A percentile compares a stretch with the other conserved stretches of the same genome.
These are phyloP conservation scores for Aegilops umbellulata DNA, from an alignment of 176 grass and related monocot genomes.

Conservation along the genomic window DNA sequence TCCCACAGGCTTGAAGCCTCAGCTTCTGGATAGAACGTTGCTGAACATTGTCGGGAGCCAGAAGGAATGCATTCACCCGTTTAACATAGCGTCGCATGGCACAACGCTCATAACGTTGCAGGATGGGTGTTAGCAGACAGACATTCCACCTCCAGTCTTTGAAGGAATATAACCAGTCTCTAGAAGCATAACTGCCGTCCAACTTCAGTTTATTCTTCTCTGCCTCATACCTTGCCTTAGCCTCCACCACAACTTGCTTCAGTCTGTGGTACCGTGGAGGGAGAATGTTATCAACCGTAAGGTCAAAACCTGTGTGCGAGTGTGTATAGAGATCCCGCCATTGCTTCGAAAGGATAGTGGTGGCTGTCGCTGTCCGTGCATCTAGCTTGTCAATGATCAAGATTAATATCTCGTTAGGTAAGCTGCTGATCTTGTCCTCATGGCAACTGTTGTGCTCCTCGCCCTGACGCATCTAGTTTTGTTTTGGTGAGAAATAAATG, in stretches of 20 bases:
- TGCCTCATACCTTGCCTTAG: neutral
- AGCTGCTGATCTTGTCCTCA: neutral
- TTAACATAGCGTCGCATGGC: slow-evolving; percentile 20
- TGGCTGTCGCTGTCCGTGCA: neutral
- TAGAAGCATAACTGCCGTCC: neutral
- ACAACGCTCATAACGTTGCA: slow-evolving; percentile 1
- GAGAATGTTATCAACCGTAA: slow-evolving; percentile 8
- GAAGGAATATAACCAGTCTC: slow-evolving; percentile 8
- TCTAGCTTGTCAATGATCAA: slow-evolving; percentile 15
- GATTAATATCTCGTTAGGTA: slow-evolving; percentile 11
- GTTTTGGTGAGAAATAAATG: neutral
- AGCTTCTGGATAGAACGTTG: neutral
- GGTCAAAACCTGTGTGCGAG: neutral
- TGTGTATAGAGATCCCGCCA: slow-evolving; percentile 18
- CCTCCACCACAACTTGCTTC: neutral
- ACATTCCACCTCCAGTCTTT: slow-evolving; percentile 8
- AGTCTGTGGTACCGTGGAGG: slow-evolving; percentile 15
- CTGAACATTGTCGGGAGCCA: neutral
- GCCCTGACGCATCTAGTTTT: neutral
- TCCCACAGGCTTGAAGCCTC: slow-evolving; percentile 3
- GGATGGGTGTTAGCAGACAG: neutral
- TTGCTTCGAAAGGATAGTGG: neutral
- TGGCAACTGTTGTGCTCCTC: neutral
- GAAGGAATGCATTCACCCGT: neutral
- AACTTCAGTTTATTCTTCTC: neutral